A percentile compares a stretch with the other conserved stretches of the same genome.
phyloP scores from a whole-genome alignment of 371 early-diverging fungal species.

The Smittium mucronatum region DNA sequence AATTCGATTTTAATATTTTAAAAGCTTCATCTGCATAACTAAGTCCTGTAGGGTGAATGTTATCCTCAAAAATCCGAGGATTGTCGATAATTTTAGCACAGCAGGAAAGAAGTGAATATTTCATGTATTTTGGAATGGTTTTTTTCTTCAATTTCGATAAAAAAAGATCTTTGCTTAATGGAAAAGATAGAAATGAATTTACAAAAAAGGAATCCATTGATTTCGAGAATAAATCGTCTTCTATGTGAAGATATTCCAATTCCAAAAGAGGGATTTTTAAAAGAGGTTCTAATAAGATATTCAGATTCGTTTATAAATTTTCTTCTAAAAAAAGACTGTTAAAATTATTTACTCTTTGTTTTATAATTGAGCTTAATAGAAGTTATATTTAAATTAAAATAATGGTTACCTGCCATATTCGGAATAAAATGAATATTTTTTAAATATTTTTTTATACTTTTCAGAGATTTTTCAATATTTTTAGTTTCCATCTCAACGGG shows the following conservation, averaged over 20 bases:
- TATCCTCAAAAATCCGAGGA: background rate
- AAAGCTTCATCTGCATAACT: background rate
- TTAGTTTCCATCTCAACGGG: too few relatives aligned
- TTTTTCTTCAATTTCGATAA: background rate
- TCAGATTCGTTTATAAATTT: too few relatives aligned
- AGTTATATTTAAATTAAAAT: too few relatives aligned
- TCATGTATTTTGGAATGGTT: background rate
- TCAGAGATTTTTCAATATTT: too few relatives aligned
- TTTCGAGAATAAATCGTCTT: background rate
- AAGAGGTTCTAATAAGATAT: too few relatives aligned
- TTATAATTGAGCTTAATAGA: too few relatives aligned
- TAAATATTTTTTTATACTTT: too few relatives aligned
- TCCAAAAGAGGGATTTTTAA: background rate
- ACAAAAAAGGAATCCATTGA: background rate
- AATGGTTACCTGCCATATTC: too few relatives aligned
- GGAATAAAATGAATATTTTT: too few relatives aligned
- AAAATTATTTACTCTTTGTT: too few relatives aligned
- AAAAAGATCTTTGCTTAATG: background rate
- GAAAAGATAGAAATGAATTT: background rate
- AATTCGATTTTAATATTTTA: background rate
- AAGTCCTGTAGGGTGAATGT: background rate
- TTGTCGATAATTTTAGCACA: background rate
- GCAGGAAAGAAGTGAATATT: background rate
- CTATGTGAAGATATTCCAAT: background rate
- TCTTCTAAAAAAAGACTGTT: too few relatives aligned